Percentiles rank a stretch among this genome's conserved stretches.
Evolutionary conservation across 495 filamentous ascomycete species (phyloP).

Genomic region (Aspergillus ostianus): DNA sequence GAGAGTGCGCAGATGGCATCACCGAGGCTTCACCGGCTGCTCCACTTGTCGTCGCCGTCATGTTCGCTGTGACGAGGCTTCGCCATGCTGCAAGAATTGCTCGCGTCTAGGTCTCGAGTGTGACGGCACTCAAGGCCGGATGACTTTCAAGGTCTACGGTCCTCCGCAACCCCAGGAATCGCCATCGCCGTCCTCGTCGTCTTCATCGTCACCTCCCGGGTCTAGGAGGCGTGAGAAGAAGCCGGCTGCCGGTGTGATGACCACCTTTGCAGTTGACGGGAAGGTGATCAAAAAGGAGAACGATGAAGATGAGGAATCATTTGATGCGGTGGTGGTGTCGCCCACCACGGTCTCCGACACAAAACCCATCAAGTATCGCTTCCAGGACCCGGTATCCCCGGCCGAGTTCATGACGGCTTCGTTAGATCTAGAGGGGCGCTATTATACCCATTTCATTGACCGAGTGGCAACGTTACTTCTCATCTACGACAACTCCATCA

Average conservation of each 20-base stretch:
- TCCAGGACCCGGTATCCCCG: slow-evolving; percentile 27
- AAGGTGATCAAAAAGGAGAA: slow-evolving; percentile 18
- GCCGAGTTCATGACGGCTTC: slow-evolving; percentile 22
- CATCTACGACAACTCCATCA: slow-evolving; percentile 38
- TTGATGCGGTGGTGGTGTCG: slow-evolving; percentile 24
- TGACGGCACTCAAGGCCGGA: slow-evolving; percentile 39
- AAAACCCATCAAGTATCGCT: slow-evolving; percentile 20
- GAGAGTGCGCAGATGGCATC: slow-evolving; percentile 43
- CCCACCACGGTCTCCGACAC: slow-evolving; percentile 20
- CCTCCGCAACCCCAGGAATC: slow-evolving; percentile 24
- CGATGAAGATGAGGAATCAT: slow-evolving; percentile 13
- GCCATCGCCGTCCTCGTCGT: background rate
- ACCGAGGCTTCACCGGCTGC: slow-evolving; percentile 43
- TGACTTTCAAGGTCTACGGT: slow-evolving; percentile 46
- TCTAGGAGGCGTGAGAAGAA: slow-evolving; percentile 26
- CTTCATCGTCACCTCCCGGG: slow-evolving; percentile 11
- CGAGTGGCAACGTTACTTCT: slow-evolving; percentile 37
- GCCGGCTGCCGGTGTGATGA: slow-evolving; percentile 12
- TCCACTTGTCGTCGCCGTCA: slow-evolving; percentile 43
- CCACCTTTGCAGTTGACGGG: slow-evolving; percentile 9
- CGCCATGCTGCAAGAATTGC: slow-evolving; percentile 43
- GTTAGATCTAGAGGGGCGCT: slow-evolving; percentile 33
- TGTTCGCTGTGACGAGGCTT: slow-evolving; percentile 45
- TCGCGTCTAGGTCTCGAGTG: slow-evolving; percentile 38
- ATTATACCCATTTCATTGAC: slow-evolving; percentile 39